Evolutionary conservation across 176 grass and related monocot species (phyloP).

Genomic region (Oryza coarctata): DNA sequence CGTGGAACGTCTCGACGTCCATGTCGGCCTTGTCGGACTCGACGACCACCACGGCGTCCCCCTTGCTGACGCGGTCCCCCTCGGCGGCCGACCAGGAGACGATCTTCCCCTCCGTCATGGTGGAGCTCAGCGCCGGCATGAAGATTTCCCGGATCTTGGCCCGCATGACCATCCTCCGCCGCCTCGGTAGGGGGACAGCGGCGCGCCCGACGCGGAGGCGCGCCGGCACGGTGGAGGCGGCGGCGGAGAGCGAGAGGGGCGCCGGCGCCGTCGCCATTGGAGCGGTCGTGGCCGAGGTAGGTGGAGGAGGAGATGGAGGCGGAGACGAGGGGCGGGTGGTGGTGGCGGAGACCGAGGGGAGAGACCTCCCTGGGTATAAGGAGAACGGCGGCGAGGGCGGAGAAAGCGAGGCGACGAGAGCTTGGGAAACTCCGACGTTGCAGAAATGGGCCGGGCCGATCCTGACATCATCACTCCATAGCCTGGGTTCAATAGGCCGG

Average conservation of each 20-base stretch:
- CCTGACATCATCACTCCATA: neutral
- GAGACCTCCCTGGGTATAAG: constrained; percentile 32
- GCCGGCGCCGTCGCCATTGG: constrained; percentile 47
- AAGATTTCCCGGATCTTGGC: constrained; percentile 99
- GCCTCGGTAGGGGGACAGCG: neutral
- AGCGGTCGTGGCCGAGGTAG: constrained; percentile 1
- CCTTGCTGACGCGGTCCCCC: constrained; percentile 86
- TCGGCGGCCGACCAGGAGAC: constrained; percentile 77
- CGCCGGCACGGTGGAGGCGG: constrained; percentile 22
- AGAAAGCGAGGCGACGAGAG: constrained; percentile 37
- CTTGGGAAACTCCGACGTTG: constrained; percentile 49
- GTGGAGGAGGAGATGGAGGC: neutral
- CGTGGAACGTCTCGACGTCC: constrained; percentile 97
- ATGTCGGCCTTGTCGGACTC: constrained; percentile 99
- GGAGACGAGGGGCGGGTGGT: neutral
- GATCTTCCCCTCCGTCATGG: constrained; percentile 98
- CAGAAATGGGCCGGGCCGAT: neutral
- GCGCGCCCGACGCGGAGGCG: constrained; percentile 19
- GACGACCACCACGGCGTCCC: constrained; percentile 90
- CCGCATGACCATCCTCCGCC: constrained; percentile 50
- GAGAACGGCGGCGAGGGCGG: constrained; percentile 30
- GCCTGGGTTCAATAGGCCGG: neutral
- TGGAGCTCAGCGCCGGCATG: constrained; percentile 98
- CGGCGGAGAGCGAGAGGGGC: constrained; percentile 31
- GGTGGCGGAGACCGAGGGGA: too few relatives aligned